These are phyloP conservation scores for Aeschynomene evenia DNA, from an alignment of 306 rosid genomes.

Conservation along the genomic window DNA sequence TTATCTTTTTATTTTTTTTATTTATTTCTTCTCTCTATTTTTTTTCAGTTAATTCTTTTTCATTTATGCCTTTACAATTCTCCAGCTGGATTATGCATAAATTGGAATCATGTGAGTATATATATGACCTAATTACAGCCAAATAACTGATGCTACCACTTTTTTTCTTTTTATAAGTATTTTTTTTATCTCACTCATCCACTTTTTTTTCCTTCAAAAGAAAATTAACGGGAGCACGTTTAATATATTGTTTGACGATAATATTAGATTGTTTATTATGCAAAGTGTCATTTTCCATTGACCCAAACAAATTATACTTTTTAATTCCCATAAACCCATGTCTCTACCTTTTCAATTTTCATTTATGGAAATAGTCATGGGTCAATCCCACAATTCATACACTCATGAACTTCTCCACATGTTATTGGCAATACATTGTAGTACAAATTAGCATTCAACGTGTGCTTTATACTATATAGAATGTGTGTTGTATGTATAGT, in stretches of 20 bases:
- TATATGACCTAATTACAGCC: conserved; percentile 8
- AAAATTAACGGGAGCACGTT: conserved; percentile 22
- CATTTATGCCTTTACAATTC: not conserved
- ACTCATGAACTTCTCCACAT: conserved; percentile 18
- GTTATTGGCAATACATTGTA: too few relatives aligned
- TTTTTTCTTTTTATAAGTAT: not conserved
- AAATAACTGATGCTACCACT: conserved; percentile 9
- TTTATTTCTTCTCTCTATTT: not conserved
- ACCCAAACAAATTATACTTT: conserved; percentile 7
- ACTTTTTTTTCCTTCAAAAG: not conserved
- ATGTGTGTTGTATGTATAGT: too few relatives aligned
- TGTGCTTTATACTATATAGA: too few relatives aligned
- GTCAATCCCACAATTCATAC: not conserved
- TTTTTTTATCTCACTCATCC: conserved; percentile 6
- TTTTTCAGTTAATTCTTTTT: not conserved
- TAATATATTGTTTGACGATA: conserved; percentile 16
- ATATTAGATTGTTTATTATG: conserved; percentile 18
- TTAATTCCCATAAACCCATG: not conserved
- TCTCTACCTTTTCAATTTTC: not conserved
- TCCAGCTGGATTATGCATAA: conserved; percentile 24
- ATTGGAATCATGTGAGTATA: conserved; percentile 34
- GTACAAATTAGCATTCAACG: too few relatives aligned
- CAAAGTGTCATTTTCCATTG: conserved; percentile 7
- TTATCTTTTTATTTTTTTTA: not conserved
- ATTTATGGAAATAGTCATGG: not conserved